Base-by-base conservation (phyloP, 192 early-diverging fungal genomes). In the Gorgonomyces haynaldii region DNA sequence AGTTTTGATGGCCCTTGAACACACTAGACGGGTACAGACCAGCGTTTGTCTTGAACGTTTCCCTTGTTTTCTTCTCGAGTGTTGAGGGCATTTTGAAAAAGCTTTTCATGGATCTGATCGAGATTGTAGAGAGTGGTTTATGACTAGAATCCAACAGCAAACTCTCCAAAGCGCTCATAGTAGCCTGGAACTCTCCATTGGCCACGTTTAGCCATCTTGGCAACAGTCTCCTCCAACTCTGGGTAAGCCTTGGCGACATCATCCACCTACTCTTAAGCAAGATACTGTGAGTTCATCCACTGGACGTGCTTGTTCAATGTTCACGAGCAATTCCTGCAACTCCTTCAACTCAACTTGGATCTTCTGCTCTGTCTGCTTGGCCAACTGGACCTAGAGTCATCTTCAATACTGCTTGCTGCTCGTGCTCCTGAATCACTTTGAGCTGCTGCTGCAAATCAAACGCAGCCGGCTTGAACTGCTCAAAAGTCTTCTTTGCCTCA, bases 221-320 rank as follows among this genome's bases (percentile, higher is more conserved):
- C 88, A 28, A 92, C 84, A 50, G 79, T 83, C 64, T 74, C 67
- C 61, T 83, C 86, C 48, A 98, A 69, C 46, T 93, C 91, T 25
- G 95, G 95, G 67, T 83, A 85, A 52, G 88, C 88, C 68, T 81
- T 77, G 70, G 85, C 76, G 45, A 98, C 81, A 62, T 98, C 95
- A 37, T 96, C 95, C 42, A 83, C 80, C 85, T 89, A 58, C 2
- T 38, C 38, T 19, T n/a, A 32, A 12, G 39, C 24, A 42, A 66
- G 76, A 34, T 72, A 91, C 88, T 7, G 91, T 96, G 35, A 94
- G 76, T 64, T 94, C 76, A 39, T 94, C 86, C 48, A 96, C 74
- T 35, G 95, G 95, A 51, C 95, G 82, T 21, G 95, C 83, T 41
- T 69, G 70, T 58, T 98, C 88, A 50, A 98, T 98, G 76, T 96